Conservation (phyloP, 768 basidiomycete species). For the Clitopilus passeckerianus region DNA sequence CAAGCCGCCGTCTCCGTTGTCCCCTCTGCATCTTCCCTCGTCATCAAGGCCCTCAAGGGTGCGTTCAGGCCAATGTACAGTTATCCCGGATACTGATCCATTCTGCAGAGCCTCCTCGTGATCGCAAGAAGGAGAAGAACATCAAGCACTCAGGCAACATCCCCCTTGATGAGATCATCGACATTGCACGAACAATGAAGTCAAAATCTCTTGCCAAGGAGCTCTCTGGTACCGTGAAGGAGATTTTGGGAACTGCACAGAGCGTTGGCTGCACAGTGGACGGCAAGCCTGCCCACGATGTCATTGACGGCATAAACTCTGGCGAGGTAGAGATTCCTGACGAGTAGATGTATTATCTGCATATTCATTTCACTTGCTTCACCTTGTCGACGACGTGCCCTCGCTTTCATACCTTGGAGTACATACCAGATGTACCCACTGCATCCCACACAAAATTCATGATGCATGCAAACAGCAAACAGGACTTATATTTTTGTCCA, state of each 20-base stretch:
- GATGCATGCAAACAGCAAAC: background rate
- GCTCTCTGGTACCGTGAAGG: constrained; percentile 86
- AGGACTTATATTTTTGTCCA: background rate
- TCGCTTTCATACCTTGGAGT: background rate
- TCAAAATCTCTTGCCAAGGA: constrained; percentile 92
- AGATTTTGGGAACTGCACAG: constrained; percentile 98
- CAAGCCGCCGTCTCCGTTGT: constrained; percentile 97
- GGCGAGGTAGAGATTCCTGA: constrained; percentile 85
- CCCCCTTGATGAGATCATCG: constrained; percentile 86
- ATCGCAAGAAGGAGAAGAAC: constrained; percentile 99
- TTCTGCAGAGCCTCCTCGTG: constrained; percentile 87
- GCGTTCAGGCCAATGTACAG: constrained; percentile 15
- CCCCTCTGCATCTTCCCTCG: constrained; percentile 93
- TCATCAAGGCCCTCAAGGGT: constrained; percentile 99
- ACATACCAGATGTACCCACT: background rate
- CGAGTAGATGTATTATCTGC: constrained; percentile 50
- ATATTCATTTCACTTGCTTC: constrained; percentile 15
- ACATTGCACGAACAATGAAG: constrained; percentile 96
- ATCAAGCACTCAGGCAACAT: constrained; percentile 98
- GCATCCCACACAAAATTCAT: background rate
- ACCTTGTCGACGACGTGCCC: background rate
- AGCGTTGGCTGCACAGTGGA: constrained; percentile 96
- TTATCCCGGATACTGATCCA: background rate
- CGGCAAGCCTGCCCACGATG: constrained; percentile 86
- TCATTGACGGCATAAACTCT: constrained; percentile 83